Base-by-base conservation (phyloP, 768 basidiomycete genomes). In the Mycena olivaceomarginata region DNA sequence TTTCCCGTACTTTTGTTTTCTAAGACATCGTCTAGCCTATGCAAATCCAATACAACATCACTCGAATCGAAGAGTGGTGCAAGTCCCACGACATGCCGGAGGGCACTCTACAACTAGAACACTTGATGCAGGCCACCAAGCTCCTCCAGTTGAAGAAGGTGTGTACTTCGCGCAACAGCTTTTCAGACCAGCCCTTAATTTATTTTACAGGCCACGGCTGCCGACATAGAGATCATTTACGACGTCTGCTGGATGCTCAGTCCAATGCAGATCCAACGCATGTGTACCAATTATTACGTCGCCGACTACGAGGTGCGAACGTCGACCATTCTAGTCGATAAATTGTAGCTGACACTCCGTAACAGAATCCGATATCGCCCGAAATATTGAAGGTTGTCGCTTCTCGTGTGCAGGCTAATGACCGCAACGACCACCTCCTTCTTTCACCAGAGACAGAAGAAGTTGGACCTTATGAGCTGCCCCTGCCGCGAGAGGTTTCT, bases 21-120 rank as follows among this genome's bases (percentile, higher is more conserved):
- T 73, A 46, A 72, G 39, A 22, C 41, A 16, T 67, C 16, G 22
- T 74, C 71, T 51, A 99, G 98, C 98, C 5, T n/a, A 99, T 99
- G 98, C 98, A 99, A 91, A 99, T 99, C 74, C 98, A 99, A 84
- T 99, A 99, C 85, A 99, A 99, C 83, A 98, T 99, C 83, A 99
- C 98, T 41, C 93, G 96, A 39, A 95, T 98, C 82, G 97, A 98
- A 82, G 98, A 99, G 86, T 99, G 98, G 98, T 99, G 98, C 90
- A 99, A 99, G 87, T 98, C 98, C 37, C 98, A 99, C 83, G 97
- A 98, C 83, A 99, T 99, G 97, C 98, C 98, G 1, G 98, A 99
- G 84, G 98, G 98, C 11, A 96, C 97, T 20, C 90, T 99, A 40
- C 98, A 99, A 85, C 90, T 99, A 71, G 98, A 99, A 86, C 98